phyloP scores from a whole-genome alignment of 208 protist genomes.

The Vickermania ingenoplastis region DNA sequence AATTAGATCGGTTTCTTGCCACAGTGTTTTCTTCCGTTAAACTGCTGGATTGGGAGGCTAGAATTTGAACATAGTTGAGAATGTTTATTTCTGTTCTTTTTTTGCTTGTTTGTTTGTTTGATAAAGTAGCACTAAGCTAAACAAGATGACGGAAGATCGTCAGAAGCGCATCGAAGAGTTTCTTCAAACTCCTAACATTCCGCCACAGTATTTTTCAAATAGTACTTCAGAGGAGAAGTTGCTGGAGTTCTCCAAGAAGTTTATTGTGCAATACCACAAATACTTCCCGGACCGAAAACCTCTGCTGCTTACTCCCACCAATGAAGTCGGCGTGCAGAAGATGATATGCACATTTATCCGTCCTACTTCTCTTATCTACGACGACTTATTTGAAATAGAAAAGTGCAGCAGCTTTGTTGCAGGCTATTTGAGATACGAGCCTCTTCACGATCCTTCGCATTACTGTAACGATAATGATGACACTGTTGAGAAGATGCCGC shows the following conservation, averaged over 20 bases:
- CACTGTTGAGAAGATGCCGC: constrained; percentile 38
- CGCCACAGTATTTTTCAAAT: constrained; percentile 57
- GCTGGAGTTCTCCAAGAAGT: constrained; percentile 43
- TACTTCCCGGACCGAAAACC: constrained; percentile 68
- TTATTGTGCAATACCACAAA: constrained; percentile 55
- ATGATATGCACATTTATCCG: constrained; percentile 89
- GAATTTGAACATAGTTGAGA: too few relatives aligned
- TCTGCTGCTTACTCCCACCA: constrained; percentile 63
- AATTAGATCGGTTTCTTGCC: too few relatives aligned
- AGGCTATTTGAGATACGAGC: constrained; percentile 78
- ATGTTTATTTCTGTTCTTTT: too few relatives aligned
- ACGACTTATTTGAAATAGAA: constrained; percentile 70
- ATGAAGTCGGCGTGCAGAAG: constrained; percentile 71
- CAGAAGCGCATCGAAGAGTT: constrained; percentile 32
- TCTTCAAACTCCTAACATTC: constrained; percentile 30
- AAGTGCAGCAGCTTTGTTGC: constrained; percentile 64
- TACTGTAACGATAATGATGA: constrained; percentile 30
- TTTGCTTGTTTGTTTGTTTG: too few relatives aligned
- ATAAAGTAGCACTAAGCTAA: too few relatives aligned
- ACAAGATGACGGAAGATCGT: constrained; percentile 12
- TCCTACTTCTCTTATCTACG: constrained; percentile 64
- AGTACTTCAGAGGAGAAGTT: constrained; percentile 50
- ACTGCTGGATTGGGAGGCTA: too few relatives aligned
- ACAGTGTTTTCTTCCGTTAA: too few relatives aligned
- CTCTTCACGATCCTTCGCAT: constrained; percentile 32